phyloP scores from a whole-genome alignment of 441 rosid species.

The Euphorbia corollata region DNA sequence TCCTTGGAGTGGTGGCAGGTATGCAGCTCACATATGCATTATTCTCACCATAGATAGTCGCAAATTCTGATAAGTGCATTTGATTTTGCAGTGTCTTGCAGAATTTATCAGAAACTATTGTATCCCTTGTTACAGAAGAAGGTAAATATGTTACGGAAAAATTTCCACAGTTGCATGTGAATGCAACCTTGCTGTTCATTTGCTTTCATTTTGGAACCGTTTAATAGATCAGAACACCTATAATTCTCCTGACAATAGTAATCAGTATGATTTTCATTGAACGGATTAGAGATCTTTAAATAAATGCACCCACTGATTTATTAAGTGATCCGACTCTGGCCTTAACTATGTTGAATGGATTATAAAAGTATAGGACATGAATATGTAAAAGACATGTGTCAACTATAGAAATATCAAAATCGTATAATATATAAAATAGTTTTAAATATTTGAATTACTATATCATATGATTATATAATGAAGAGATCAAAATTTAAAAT shows the following conservation, averaged over 20 bases:
- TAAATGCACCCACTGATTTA: neutral
- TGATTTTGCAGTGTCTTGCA: constrained; percentile 55
- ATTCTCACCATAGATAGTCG: constrained; percentile 3
- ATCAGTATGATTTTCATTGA: neutral
- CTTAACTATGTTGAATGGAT: too few relatives aligned
- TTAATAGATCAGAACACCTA: neutral
- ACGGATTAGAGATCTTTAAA: neutral
- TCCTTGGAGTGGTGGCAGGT: constrained; percentile 97
- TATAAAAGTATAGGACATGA: too few relatives aligned
- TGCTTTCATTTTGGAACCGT: neutral
- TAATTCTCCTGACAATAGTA: neutral
- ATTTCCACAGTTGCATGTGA: constrained; percentile 4
- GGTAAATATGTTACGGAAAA: constrained; percentile 34
- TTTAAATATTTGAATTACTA: too few relatives aligned
- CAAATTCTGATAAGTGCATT: constrained; percentile 18
- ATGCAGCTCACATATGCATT: constrained; percentile 10
- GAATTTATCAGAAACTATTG: constrained; percentile 58
- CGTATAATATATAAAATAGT: too few relatives aligned
- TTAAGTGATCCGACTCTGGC: too few relatives aligned
- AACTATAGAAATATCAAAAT: too few relatives aligned
- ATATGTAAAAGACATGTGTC: too few relatives aligned
- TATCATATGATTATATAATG: too few relatives aligned
- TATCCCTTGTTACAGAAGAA: constrained; percentile 75
- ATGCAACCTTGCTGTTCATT: neutral
- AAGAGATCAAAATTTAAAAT: too few relatives aligned